A percentile compares a stretch with the other conserved stretches of the same genome.
phyloP scores from a whole-genome alignment of 2,329 filamentous ascomycete genomes.

The Aspergillus cejpii region DNA sequence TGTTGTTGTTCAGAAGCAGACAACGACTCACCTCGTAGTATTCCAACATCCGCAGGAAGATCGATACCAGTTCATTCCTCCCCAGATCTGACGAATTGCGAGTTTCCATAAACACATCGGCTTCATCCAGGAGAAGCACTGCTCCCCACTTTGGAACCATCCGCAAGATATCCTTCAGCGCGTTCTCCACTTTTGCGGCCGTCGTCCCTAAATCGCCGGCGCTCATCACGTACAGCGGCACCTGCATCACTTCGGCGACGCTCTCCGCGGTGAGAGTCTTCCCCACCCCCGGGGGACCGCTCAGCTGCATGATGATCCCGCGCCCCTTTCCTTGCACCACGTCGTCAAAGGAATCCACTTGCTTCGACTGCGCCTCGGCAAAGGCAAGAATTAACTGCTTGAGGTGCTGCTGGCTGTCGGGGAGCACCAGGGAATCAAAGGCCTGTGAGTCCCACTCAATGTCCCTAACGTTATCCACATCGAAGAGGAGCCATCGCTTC shows the following conservation, averaged over 20 bases:
- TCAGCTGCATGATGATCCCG: conserved; percentile 48
- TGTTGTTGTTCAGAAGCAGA: conserved; percentile 15
- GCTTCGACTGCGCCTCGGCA: conserved; percentile 39
- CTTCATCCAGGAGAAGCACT: conserved; percentile 49
- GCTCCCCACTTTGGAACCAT: conserved; percentile 48
- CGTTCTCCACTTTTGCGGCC: conserved; percentile 39
- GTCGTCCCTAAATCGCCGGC: conserved; percentile 45
- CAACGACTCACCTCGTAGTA: conserved; percentile 23
- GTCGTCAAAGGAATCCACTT: conserved; percentile 43
- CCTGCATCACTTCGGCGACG: conserved; percentile 47
- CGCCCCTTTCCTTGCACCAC: conserved; percentile 49
- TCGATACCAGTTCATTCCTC: conserved; percentile 43
- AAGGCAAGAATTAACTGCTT: conserved; percentile 46
- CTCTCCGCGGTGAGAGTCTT: conserved; percentile 50
- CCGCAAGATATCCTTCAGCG: conserved; percentile 43
- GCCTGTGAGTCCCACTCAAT: conserved; percentile 43
- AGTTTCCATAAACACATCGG: conserved; percentile 29
- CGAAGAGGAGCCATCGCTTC: conserved; percentile 35
- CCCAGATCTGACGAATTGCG: conserved; percentile 38
- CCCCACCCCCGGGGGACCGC: conserved; percentile 48
- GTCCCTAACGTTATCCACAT: conserved; percentile 35
- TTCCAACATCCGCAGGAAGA: conserved; percentile 28
- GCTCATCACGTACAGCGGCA: conserved; percentile 47
- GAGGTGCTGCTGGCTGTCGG: conserved; percentile 32
- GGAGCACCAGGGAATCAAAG: conserved; percentile 47